These are phyloP conservation scores for Ogataea methylovora DNA, from an alignment of 805 yeast genomes.

Conservation along the genomic window DNA sequence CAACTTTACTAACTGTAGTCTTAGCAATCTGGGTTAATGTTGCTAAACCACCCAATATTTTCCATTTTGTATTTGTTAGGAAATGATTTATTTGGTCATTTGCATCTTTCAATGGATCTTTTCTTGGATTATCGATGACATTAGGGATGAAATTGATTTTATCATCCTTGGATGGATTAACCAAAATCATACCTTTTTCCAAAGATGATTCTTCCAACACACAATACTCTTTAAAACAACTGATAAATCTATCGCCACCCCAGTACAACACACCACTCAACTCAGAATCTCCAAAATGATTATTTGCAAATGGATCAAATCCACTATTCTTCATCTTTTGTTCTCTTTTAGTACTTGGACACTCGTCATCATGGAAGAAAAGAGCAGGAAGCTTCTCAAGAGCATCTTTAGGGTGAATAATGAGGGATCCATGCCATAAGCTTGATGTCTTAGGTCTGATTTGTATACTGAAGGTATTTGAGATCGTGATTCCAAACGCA, in stretches of 20 bases:
- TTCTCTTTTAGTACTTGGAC: constrained; percentile 62
- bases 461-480: constrained; percentile 69
- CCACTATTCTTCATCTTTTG: constrained; percentile 51
- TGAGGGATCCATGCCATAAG: constrained; percentile 87
- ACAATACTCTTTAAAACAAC: constrained; percentile 44
- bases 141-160: constrained; percentile 49
- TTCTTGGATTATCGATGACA: constrained; percentile 29
- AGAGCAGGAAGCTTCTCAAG: constrained; percentile 66
- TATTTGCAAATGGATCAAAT: constrained; percentile 68
- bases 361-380: constrained; percentile 88
- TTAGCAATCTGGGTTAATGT: constrained; percentile 61
- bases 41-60: constrained; percentile 76
- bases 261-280: constrained; percentile 50
- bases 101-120: constrained; percentile 20
- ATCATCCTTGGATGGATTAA: constrained; percentile 72
- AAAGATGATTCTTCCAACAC: constrained; percentile 61
- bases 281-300: constrained; percentile 26
- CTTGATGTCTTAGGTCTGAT: constrained; percentile 77
- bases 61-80: constrained; percentile 75
- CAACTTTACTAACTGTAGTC: constrained; percentile 53
- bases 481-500: constrained; percentile 58
- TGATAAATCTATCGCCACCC: constrained; percentile 84
- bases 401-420: constrained; percentile 60
- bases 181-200: constrained; percentile 64
- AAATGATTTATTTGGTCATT: constrained; percentile 35